Base-by-base conservation (phyloP, 2,329 filamentous ascomycete genomes). In the Beauveria bassiana region DNA sequence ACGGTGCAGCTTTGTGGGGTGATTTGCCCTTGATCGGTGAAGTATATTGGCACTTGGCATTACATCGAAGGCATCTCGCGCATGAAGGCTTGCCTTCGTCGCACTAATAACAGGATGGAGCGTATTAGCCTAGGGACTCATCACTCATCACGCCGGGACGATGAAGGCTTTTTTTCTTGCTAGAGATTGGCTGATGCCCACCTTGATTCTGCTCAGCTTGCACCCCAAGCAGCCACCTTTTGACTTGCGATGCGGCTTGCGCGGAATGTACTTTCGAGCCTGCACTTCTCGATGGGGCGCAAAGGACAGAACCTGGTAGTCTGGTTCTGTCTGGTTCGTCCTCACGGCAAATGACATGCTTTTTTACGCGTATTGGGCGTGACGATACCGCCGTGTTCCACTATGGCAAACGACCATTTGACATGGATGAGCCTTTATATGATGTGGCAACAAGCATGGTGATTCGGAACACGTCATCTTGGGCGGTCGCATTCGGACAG, bases 181-280 rank as follows among this genome's bases (percentile, higher is more conserved):
- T 31, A 31, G 28, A 10, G 9, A 34, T 34, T 34, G 31, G 12
- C 31, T 34, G 31, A 46, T 24, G 61, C 62, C 38, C 46, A 68
- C 68, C 65, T 68, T 69, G 54, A 68, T 65, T 45, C 67, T 62
- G 38, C 66, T 69, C 10, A 66, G 57, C 22, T 68, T 68, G 59
- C 68, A 68, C 1, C 54, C 61, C 1, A 61, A 20, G 53, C 68
- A 69, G 3, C 68, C 67, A n/a, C 28, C 52, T 49, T 47, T 65
- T 1, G 64, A 67, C 54, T 67, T 68, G n/a, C 52, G 43, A 53
- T 66, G 64, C 28, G 61, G 59, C 61, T 62, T 67, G 38, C 67
- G 65, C 47, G 58, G 62, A 56, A 64, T 64, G 53, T 68, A 66
- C 16, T 57, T 55, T 18, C 63, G 52, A 10, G 62, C 55, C n/a